Conservation (phyloP, 163 green algal species). For the Chlorella variabilis region DNA sequence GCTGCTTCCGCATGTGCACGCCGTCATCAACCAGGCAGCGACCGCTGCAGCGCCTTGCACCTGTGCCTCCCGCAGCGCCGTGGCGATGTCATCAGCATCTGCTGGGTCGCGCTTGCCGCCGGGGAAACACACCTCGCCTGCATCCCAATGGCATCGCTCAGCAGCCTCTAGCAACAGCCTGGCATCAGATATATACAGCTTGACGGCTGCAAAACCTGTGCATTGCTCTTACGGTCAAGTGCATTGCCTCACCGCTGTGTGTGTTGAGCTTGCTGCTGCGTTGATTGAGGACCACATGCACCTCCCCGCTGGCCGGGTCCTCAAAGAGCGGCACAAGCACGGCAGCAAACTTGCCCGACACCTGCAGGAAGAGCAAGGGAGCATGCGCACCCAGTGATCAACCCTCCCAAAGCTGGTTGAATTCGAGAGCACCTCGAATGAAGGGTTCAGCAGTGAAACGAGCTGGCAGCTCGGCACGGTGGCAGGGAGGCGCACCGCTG, state of each 20-base stretch:
- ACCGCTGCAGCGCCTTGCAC: not conserved
- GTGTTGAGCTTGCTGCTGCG: constrained; percentile 39
- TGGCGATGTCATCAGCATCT: constrained; percentile 63
- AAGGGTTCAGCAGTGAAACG: too few species aligned
- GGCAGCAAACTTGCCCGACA: constrained; percentile 52
- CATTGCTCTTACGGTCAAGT: too few species aligned
- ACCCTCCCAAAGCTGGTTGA: too few species aligned
- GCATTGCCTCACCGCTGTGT: constrained; percentile 39
- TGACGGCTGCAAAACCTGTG: too few species aligned
- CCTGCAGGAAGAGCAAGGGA: constrained; percentile 1
- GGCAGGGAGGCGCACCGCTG: constrained; percentile 20
- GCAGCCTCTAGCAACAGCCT: not conserved
- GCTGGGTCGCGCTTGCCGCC: constrained; percentile 64
- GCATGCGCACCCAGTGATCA: too few species aligned
- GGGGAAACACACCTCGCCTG: constrained; percentile 71
- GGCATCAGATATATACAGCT: too few species aligned
- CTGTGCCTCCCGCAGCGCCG: constrained; percentile 67
- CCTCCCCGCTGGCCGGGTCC: constrained; percentile 27
- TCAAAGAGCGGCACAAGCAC: constrained; percentile 65
- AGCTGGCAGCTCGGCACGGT: too few species aligned
- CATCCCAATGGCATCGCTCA: too few species aligned
- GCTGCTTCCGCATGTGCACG: not conserved
- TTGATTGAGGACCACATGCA: constrained; percentile 58
- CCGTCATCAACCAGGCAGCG: not conserved
- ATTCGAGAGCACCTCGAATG: too few species aligned